These are phyloP conservation scores for Fusarium sp. DNA, from an alignment of 2,329 filamentous ascomycete genomes.

Conservation along the genomic window DNA sequence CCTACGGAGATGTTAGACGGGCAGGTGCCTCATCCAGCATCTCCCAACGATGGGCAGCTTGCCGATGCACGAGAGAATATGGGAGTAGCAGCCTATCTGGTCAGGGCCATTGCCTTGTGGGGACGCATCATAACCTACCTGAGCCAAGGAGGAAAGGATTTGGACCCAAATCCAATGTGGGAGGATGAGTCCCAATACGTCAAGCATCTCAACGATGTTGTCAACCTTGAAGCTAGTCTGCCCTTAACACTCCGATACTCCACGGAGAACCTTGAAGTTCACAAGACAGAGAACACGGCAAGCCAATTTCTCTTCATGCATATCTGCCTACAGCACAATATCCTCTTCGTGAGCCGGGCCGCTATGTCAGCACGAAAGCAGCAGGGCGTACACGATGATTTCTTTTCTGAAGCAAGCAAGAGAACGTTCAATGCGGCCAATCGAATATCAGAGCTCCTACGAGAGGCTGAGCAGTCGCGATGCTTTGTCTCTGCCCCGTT, in stretches of 20 bases:
- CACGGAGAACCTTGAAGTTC: conserved; percentile 83
- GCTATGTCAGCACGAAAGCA: conserved; percentile 78
- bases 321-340: conserved; percentile 88
- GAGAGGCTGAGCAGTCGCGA: conserved; percentile 74
- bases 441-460: conserved; percentile 84
- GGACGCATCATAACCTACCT: conserved; percentile 89
- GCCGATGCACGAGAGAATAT: conserved; percentile 83
- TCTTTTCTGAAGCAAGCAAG: conserved; percentile 79
- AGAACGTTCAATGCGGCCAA: conserved; percentile 87
- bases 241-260: conserved; percentile 80
- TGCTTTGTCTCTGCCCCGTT: conserved; percentile 90
- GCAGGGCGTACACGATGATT: conserved; percentile 79
- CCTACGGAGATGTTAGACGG: conserved; percentile 87
- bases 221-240: conserved; percentile 75
- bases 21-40: conserved; percentile 70
- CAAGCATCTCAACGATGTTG: conserved; percentile 75
- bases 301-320: conserved; percentile 96
- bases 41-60: conserved; percentile 72
- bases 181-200: conserved; percentile 81
- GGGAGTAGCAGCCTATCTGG: conserved; percentile 92
- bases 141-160: conserved; percentile 87
- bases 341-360: conserved; percentile 90
- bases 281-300: conserved; percentile 84
- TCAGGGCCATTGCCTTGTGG: conserved; percentile 88
- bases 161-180: conserved; percentile 84